Base-by-base conservation (phyloP, 2,329 filamentous ascomycete genomes). In the Huntiella omanensis region DNA sequence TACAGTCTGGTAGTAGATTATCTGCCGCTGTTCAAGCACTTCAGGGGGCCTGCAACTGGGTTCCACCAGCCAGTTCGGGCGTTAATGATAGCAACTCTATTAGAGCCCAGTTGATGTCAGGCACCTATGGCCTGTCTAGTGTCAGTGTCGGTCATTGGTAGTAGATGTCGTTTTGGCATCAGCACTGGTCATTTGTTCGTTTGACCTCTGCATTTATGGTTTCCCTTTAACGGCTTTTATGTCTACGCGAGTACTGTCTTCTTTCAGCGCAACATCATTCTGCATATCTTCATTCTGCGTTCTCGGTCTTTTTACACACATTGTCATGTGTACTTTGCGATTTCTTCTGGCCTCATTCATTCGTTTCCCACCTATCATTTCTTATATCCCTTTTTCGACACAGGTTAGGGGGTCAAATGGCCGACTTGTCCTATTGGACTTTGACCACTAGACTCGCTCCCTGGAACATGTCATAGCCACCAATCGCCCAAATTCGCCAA, bases 1-100 rank as follows among this genome's bases (percentile, higher is more conserved):
- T 91, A 53, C 77, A 80, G 53, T 88, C 85, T 4, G 80, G 80
- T 37, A 86, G 85, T 19, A 82, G 83, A 56, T 71, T 98, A 61
- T 76, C 79, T 51, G 73, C 77, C 38, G 91, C 87, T 33, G 76
- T 94, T 51, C 74, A 79, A 46, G 81, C 86, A 56, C 73, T 96
- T 62, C 71, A 75, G 12, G 69, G 69, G 34, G 80, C 77, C 51
- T 67, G 93, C 22, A 82, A 80, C 37, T 94, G 86, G 83, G 28
- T 54, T 47, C 40, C 52, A 22, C 43, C 57, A 32, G 57, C 62
- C 16, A 8, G 16, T 3, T 10, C 45, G 8, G 33, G n/a, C 22
- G 40, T 17, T 16, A 49, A 46, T 33, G 69, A 74, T 36, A 63
- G 67, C 38, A 65, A 65, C 53, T 79, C 74, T 8, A 75, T 79